Evolutionary conservation across 1,139 yeast genomes (phyloP).

Genomic region (Casaregolazyma lundiana): DNA sequence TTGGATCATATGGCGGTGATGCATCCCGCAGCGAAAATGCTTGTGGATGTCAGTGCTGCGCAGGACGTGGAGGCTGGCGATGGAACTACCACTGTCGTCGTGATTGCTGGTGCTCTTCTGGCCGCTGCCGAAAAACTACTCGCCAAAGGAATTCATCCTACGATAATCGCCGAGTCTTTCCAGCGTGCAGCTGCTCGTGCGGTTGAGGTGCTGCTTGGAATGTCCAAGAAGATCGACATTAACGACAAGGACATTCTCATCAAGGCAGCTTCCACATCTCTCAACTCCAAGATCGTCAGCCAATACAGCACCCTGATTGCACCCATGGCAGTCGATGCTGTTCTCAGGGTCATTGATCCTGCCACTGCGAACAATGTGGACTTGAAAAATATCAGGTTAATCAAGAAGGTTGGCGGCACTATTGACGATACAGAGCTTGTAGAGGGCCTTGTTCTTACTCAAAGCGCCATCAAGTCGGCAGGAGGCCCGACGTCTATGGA

Average conservation of each 20-base stretch:
- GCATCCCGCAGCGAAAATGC: constrained; percentile 98
- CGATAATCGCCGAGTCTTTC: constrained; percentile 89
- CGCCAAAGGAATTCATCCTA: constrained; percentile 92
- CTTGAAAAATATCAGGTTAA: constrained; percentile 76
- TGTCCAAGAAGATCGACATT: constrained; percentile 74
- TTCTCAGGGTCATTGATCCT: constrained; percentile 63
- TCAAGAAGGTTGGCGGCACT: constrained; percentile 95
- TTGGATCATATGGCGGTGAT: constrained; percentile 89
- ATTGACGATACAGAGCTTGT: constrained; percentile 93
- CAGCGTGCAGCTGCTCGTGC: constrained; percentile 88
- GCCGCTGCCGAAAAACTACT: constrained; percentile 92
- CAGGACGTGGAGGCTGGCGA: constrained; percentile 99
- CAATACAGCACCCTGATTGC: constrained; percentile 82
- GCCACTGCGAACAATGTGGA: constrained; percentile 67
- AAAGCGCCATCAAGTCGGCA: constrained; percentile 80
- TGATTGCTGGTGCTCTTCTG: constrained; percentile 85
- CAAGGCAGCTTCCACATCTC: constrained; percentile 91
- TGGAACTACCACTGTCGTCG: constrained; percentile 97
- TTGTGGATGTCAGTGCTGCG: constrained; percentile 95
- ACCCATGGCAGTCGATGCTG: constrained; percentile 94
- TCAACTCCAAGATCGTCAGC: constrained; percentile 90
- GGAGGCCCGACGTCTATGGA: constrained; percentile 97
- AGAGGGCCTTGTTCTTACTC: constrained; percentile 91
- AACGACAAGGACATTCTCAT: constrained; percentile 75
- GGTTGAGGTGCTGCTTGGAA: constrained; percentile 76